Evolutionary conservation across 345 rosid species (phyloP).

Genomic region (Salix viminalis): DNA sequence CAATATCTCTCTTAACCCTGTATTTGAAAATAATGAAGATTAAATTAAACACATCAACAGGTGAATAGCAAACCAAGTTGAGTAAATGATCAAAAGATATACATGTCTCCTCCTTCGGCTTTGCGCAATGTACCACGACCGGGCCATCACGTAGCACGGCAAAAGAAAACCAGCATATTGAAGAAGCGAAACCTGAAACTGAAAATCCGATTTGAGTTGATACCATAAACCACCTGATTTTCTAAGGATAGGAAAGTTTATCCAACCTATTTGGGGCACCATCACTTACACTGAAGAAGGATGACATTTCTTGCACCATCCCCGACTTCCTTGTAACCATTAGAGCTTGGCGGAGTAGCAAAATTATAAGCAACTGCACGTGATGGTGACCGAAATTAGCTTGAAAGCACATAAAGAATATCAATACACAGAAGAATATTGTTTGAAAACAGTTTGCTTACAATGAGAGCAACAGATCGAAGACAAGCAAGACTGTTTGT

Average conservation of each 20-base stretch:
- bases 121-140: constrained; percentile 49
- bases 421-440: not conserved
- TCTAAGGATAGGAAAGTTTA: not conserved
- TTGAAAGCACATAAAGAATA: not conserved
- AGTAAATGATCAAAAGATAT: not conserved
- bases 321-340: constrained; percentile 40
- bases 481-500: constrained; percentile 56
- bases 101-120: constrained; percentile 53
- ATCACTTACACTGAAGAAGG: constrained; percentile 40
- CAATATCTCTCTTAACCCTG: constrained; percentile 1
- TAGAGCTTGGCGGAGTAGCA: constrained; percentile 54
- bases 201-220: not conserved
- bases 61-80: not conserved
- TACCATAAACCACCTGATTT: not conserved
- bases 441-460: constrained; percentile 21
- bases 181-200: constrained; percentile 65
- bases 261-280: not conserved
- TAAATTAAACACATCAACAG: not conserved
- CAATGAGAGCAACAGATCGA: constrained; percentile 47
- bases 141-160: constrained; percentile 57
- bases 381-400: constrained; percentile 6
- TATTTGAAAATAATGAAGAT: not conserved
- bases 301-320: constrained; percentile 41
- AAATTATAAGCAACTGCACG: constrained; percentile 46
- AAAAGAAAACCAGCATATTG: constrained; percentile 57